Evolutionary conservation across 78 protist genomes (phyloP), one percentile per base, ranked within the genome.

Genomic region (Pelomyxa schiedti): DNA sequence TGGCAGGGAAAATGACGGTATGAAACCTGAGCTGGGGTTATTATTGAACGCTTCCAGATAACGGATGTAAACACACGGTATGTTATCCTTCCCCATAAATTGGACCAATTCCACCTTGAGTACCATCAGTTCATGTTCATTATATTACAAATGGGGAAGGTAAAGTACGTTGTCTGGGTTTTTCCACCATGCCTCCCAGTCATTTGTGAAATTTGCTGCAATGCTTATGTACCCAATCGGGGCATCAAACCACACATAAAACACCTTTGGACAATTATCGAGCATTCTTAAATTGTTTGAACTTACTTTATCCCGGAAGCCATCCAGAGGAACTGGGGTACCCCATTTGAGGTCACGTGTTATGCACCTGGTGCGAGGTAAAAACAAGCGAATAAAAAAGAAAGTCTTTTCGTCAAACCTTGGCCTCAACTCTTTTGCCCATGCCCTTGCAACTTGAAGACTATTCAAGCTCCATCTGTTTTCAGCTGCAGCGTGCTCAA

Each of bases 221-320:
- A 92, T 92, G 22, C 92, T 87, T 64, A 88, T 40, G 75, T 92
- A 92, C 4, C 95, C 95, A 47, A 91, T 91, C 37, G 95, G 95
- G 22, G 95, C 95, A 66, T 92, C 95, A 47, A 90, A 92, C 96
- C 96, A 92, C 36, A 92, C 96, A 69, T 92, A 92, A 69, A 92
- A 85, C 73, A 92, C 92, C 75, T 74, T 40, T 4, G 74, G 8
- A 66, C 7, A 24, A 47, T 24, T 47, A 47, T 66, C 9, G 32
- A 36, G 7, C 29, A 22, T 66, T 42, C 8, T 42, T 63, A 24
- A 26, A 2, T 41, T 24, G 58, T 47, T 16, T 16, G 58, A 16
- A 16, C 58, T 16, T 47, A 16, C 91, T 63, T 83, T 89, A 1
- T 86, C 84, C 9, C 43, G 53, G 37, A 63, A 86, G 16, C 82